These are phyloP conservation scores for Penicillium salamii DNA, from an alignment of 495 filamentous ascomycete genomes.

Conservation along the genomic window DNA sequence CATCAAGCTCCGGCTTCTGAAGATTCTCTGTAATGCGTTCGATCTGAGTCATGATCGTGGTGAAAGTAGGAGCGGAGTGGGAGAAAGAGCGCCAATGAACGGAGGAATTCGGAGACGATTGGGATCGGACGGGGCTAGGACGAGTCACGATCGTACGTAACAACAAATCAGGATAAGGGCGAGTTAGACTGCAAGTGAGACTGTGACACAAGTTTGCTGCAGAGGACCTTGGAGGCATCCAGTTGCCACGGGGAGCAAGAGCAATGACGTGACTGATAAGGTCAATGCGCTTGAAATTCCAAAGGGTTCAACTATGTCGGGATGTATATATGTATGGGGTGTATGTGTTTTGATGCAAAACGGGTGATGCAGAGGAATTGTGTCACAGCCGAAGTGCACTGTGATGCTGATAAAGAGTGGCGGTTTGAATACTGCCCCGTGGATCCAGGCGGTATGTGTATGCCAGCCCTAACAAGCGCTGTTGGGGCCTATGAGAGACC, in stretches of 20 bases:
- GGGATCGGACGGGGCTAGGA: slow-evolving; percentile 7
- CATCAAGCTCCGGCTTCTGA: slow-evolving; percentile 84
- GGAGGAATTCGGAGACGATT: slow-evolving; percentile 20
- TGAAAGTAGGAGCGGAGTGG: slow-evolving; percentile 20
- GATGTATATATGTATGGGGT: background rate
- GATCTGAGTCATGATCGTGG: slow-evolving; percentile 47
- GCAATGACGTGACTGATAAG: slow-evolving; percentile 12
- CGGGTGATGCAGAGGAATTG: background rate
- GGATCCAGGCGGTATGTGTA: slow-evolving; percentile 5
- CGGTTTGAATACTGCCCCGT: slow-evolving; percentile 3
- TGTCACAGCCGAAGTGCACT: slow-evolving; percentile 8
- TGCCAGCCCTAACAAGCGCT: slow-evolving; percentile 6
- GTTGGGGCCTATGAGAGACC: background rate
- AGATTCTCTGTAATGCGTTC: slow-evolving; percentile 74
- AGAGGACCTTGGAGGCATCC: slow-evolving; percentile 46
- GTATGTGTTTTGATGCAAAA: background rate
- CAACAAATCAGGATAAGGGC: slow-evolving; percentile 15
- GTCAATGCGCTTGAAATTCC: slow-evolving; percentile 10
- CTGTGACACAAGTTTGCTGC: slow-evolving; percentile 31
- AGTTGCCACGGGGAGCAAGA: slow-evolving; percentile 4
- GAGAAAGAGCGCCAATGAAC: slow-evolving; percentile 20
- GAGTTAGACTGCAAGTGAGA: slow-evolving; percentile 24
- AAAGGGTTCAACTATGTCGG: background rate
- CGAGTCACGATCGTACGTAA: slow-evolving; percentile 15
- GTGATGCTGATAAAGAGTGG: background rate